Evolutionary conservation across 805 yeast species (phyloP).

Genomic region (Myxozyma melibiosi): DNA sequence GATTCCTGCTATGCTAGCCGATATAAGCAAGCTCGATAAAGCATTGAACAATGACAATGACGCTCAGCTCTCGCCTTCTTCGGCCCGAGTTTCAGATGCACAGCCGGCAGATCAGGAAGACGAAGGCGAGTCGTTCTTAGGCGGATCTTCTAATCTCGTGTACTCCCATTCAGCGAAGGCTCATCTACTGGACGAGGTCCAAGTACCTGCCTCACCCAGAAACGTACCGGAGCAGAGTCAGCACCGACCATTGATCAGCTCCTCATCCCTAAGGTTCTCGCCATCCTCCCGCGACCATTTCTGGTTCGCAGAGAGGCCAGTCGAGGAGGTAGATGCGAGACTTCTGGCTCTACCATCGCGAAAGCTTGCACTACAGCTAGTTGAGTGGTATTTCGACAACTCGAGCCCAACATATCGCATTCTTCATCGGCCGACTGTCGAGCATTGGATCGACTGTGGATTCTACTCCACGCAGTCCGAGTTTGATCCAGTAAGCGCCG

Average conservation of each 20-base stretch:
- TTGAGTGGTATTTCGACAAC: slow-evolving; percentile 25
- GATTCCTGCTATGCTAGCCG: not conserved
- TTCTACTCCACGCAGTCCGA: slow-evolving; percentile 13
- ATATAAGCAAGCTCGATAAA: not conserved
- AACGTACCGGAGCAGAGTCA: too few relatives aligned
- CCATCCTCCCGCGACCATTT: too few relatives aligned
- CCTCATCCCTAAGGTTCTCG: too few relatives aligned
- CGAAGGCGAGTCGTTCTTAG: not conserved
- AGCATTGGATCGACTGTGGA: slow-evolving; percentile 21
- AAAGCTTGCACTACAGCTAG: slow-evolving; percentile 13
- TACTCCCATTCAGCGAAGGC: not conserved
- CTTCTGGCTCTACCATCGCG: slow-evolving; percentile 21
- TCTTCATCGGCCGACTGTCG: slow-evolving; percentile 18
- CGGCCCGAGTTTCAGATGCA: not conserved
- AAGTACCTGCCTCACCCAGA: too few relatives aligned
- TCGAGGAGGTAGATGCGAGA: slow-evolving; percentile 17
- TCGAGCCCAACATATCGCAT: slow-evolving; percentile 25
- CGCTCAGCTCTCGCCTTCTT: not conserved
- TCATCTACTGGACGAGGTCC: not conserved
- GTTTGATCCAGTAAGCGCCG: not conserved
- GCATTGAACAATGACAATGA: not conserved
- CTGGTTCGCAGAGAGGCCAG: slow-evolving; percentile 2
- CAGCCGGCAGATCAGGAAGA: not conserved
- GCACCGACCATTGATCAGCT: too few relatives aligned
- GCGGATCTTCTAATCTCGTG: slow-evolving; percentile 2